Conservation (phyloP, 352 stramenopile genomes). For the Globisporangium radiosum region DNA sequence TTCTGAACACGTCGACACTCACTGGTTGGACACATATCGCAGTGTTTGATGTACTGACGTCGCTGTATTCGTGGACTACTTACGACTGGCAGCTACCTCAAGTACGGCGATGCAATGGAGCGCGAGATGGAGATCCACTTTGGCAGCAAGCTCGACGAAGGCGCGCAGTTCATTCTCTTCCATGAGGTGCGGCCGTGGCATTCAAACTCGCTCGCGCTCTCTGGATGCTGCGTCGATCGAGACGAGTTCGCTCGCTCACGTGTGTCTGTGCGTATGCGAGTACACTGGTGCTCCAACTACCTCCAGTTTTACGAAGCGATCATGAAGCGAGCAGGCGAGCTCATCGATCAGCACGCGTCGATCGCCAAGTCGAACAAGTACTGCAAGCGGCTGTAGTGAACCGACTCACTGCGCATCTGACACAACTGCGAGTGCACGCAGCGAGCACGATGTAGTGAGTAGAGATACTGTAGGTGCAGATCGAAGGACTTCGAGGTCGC, state of each 20-base stretch:
- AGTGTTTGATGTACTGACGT: neutral
- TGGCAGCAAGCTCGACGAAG: constrained; percentile 52
- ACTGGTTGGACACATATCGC: too few relatives aligned
- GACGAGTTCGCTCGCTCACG: neutral
- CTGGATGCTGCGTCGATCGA: neutral
- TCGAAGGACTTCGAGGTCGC: too few relatives aligned
- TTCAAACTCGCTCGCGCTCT: neutral
- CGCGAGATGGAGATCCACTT: constrained; percentile 76
- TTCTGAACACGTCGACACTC: too few relatives aligned
- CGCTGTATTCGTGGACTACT: neutral
- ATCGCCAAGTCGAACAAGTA: constrained; percentile 42
- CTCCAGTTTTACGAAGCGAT: constrained; percentile 57
- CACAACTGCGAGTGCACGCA: neutral
- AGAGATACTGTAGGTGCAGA: too few relatives aligned
- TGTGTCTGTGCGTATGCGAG: neutral
- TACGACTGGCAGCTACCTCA: constrained; percentile 37
- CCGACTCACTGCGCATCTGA: neutral
- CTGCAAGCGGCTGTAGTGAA: constrained; percentile 28
- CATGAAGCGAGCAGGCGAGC: constrained; percentile 40
- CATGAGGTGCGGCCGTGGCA: constrained; percentile 23
- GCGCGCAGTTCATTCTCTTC: constrained; percentile 58
- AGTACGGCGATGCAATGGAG: constrained; percentile 74
- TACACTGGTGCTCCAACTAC: too few relatives aligned
- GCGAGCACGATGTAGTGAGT: neutral
- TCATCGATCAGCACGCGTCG: constrained; percentile 55